Base-by-base conservation (phyloP, 2,329 filamentous ascomycete species). In the Colletotrichum costaricense region DNA sequence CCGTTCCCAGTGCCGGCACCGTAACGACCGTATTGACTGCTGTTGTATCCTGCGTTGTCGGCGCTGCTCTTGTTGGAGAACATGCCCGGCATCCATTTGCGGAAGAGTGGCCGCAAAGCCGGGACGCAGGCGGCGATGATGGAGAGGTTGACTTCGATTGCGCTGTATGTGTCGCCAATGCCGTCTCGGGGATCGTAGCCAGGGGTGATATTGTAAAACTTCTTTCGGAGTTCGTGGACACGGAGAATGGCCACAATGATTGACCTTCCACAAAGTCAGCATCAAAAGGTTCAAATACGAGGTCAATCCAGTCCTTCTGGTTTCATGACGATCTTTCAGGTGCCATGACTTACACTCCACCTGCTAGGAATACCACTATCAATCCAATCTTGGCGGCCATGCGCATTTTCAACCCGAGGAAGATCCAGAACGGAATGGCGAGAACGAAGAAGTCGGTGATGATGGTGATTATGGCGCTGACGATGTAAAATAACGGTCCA, bases 341-440 rank as follows among this genome's bases (percentile, higher is more conserved):
- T 7, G 49, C 14, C 16, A 30, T 16, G 5, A 80, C 82, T 80
- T 71, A 84, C 82, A 82, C 65, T 7, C 75, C 77, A 38, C 85
- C 84, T 2, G 85, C 71, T 1, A 82, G 73, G 67, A 86, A 86
- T 3, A 86, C 80, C 7, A 79, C 74, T 46, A 86, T 79, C 5
- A 86, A 73, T 1, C 82, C 83, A 7, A 82, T 75, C 69, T 86
- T 85, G 22, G 81, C 79, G 38, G 78, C 79, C 33, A 74, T 76
- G 3, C 79, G 78, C 76, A 86, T 84, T 38, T 82, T 83, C 11
- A 86, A 77, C 3, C 79, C 79, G 7, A 82, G 65, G 59, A 87
- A 86, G 26, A 86, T 82, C 74, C 79, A 81, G 26, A 85, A 80
- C 0, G 85, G 84, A 16, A 86, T 75, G 1, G 78, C 74, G 8